phyloP scores from a whole-genome alignment of 73 alveolate species.

The Paramecium pentaurelia region DNA sequence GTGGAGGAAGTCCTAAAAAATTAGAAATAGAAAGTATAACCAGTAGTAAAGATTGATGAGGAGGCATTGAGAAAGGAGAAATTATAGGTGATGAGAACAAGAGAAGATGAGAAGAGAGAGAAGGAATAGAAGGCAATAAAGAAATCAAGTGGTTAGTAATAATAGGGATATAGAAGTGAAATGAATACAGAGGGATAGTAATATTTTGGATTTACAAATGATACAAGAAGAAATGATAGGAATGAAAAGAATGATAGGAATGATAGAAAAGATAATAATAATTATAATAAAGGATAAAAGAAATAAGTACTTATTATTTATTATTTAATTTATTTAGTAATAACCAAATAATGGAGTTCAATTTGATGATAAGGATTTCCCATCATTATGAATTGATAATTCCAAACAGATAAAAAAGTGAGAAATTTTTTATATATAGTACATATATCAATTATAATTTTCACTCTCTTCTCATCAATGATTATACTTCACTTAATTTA shows the following conservation, averaged over 20 bases:
- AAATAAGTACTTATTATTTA: neutral
- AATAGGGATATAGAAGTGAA: constrained; percentile 19
- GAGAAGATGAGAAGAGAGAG: constrained; percentile 35
- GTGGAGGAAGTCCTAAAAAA: neutral
- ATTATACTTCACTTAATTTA: neutral
- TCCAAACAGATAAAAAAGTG: neutral
- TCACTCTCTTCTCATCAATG: neutral
- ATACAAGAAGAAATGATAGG: neutral
- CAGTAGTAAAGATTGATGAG: neutral
- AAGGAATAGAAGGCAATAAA: neutral
- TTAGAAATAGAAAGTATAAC: neutral
- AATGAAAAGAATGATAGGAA: neutral
- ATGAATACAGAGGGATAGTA: neutral
- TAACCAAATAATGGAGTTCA: neutral
- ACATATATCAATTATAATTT: neutral
- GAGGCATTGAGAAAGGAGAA: constrained; percentile 1
- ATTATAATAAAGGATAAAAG: neutral
- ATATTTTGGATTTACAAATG: neutral
- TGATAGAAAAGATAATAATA: neutral
- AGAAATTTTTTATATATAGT: neutral
- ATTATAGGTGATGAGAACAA: neutral
- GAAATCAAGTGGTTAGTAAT: neutral
- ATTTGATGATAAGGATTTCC: constrained; percentile 15
- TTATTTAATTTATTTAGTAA: neutral
- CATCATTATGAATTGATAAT: neutral